These are phyloP conservation scores for Aeminium ludgeri DNA, from an alignment of 495 filamentous ascomycete species.

Conservation along the genomic window DNA sequence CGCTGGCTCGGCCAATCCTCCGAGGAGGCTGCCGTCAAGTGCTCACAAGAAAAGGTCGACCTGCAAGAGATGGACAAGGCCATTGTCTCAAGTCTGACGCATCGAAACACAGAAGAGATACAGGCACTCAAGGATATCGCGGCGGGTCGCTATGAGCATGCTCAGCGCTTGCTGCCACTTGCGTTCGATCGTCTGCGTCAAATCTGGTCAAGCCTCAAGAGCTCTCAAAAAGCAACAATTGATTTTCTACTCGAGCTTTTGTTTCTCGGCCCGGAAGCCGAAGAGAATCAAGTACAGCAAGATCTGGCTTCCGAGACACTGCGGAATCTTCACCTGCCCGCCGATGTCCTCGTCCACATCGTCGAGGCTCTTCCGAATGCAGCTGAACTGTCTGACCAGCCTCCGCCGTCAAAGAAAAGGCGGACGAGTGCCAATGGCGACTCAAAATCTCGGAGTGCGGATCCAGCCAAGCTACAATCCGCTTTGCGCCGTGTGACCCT, in stretches of 20 bases:
- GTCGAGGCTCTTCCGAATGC: conserved; percentile 51
- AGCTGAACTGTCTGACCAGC: conserved; percentile 43
- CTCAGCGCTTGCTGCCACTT: conserved; percentile 38
- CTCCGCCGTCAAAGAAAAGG: conserved; percentile 54
- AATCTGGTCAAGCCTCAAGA: conserved; percentile 55
- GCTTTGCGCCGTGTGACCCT: conserved; percentile 61
- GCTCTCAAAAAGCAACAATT: conserved; percentile 37
- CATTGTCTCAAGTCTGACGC: conserved; percentile 41
- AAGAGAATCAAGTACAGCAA: conserved; percentile 22
- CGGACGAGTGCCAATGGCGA: conserved; percentile 52
- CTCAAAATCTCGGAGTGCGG: conserved; percentile 25
- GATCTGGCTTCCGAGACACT: conserved; percentile 49
- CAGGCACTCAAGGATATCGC: conserved; percentile 35
- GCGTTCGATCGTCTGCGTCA: conserved; percentile 46
- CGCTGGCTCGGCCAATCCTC: conserved; percentile 40
- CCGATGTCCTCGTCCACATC: conserved; percentile 49
- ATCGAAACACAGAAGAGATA: conserved; percentile 52
- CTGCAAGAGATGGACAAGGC: conserved; percentile 39
- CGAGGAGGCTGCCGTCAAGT: conserved; percentile 29
- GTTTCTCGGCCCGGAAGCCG: conserved; percentile 18
- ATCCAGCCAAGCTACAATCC: conserved; percentile 39
- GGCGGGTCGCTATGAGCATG: conserved; percentile 6
- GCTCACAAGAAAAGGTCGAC: conserved; percentile 44
- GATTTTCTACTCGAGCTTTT: conserved; percentile 42
- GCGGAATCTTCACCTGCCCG: conserved; percentile 47